Evolutionary conservation across 2,329 filamentous ascomycete genomes (phyloP).

Genomic region (Colletotrichum tamarilloi): DNA sequence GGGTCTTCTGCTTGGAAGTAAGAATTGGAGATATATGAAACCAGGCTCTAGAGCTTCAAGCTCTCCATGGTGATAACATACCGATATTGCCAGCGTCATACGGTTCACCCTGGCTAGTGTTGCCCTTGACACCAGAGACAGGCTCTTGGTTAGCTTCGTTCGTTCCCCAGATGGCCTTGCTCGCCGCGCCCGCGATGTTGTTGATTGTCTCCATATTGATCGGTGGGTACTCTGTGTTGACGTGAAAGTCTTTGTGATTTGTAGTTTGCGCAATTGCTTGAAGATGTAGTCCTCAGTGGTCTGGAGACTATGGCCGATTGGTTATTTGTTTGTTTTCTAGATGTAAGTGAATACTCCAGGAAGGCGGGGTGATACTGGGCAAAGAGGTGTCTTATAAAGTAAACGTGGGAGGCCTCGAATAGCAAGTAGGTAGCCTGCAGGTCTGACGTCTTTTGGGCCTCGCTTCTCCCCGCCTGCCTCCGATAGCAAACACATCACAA

Average conservation of each 20-base stretch:
- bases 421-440: neutral
- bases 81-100: constrained; percentile 84
- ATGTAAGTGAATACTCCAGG: neutral
- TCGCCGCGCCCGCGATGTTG: constrained; percentile 58
- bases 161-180: constrained; percentile 56
- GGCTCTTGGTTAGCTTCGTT: constrained; percentile 68
- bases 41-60: neutral
- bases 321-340: neutral
- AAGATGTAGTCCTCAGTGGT: neutral
- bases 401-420: neutral
- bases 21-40: neutral
- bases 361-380: neutral
- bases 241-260: neutral
- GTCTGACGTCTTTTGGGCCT: constrained; percentile 29
- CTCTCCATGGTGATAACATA: constrained; percentile 41
- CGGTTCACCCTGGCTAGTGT: constrained; percentile 76
- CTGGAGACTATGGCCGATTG: neutral
- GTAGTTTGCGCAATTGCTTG: neutral
- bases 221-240: constrained; percentile 30
- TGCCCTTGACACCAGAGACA: constrained; percentile 75
- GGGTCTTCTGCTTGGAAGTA: constrained; percentile 3
- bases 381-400: constrained; percentile 21
- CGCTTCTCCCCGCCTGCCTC: neutral
- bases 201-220: constrained; percentile 72
- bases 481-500: neutral